Conservation (phyloP, 371 early-diverging fungal species). For the Basidiobolus meristosporus region DNA sequence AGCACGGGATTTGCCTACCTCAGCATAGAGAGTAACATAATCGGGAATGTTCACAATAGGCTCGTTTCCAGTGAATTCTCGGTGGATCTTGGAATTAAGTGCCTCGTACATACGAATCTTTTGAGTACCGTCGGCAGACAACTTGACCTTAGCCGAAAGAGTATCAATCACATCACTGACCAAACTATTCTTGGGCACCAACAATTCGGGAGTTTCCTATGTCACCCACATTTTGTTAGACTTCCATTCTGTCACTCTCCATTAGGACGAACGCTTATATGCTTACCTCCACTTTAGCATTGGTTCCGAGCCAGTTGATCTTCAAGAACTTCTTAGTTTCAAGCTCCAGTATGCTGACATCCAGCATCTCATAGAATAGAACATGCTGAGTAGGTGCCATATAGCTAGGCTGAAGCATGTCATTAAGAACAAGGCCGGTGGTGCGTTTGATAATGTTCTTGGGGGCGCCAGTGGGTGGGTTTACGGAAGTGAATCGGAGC, state of each 20-base stretch:
- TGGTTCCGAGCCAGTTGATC: constrained; percentile 28
- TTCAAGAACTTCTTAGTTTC: constrained; percentile 49
- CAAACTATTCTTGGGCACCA: constrained; percentile 29
- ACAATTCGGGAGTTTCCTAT: constrained; percentile 17
- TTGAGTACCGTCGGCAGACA: constrained; percentile 4
- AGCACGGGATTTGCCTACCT: constrained; percentile 1
- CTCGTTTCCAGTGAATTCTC: constrained; percentile 14
- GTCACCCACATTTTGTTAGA: constrained; percentile 9
- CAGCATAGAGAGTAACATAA: constrained; percentile 8
- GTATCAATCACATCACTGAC: constrained; percentile 37
- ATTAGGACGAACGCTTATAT: neutral
- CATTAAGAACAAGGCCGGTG: constrained; percentile 23
- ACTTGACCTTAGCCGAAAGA: constrained; percentile 22
- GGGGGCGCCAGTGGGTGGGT: constrained; percentile 11
- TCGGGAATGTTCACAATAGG: constrained; percentile 12
- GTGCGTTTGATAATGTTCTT: constrained; percentile 19
- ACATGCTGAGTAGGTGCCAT: constrained; percentile 4
- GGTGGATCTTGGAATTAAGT: constrained; percentile 13
- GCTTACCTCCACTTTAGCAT: constrained; percentile 18
- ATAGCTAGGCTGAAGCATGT: constrained; percentile 27
- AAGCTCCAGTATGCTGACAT: constrained; percentile 55
- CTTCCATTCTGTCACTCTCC: neutral
- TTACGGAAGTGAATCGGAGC: constrained; percentile 33
- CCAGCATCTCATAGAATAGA: constrained; percentile 66
- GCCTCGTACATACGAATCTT: constrained; percentile 20